Conservation (phyloP, 768 basidiomycete species). For the Asterophora parasitica region DNA sequence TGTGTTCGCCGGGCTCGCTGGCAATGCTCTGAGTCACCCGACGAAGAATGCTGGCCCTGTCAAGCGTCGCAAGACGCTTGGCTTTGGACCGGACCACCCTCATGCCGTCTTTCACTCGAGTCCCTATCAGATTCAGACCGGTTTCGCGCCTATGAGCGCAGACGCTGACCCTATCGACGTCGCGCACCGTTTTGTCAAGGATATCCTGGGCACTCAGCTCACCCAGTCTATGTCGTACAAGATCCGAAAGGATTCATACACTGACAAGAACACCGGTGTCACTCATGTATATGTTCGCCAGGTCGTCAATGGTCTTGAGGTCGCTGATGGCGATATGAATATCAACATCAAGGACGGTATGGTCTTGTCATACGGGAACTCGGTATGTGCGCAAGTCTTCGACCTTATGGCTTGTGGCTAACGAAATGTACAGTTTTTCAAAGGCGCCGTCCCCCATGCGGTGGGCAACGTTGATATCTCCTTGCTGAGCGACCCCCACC, state of each 20-base stretch:
- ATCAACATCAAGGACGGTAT: constrained; percentile 83
- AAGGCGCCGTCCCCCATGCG: constrained; percentile 47
- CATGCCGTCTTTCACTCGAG: constrained; percentile 63
- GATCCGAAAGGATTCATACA: constrained; percentile 82
- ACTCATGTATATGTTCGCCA: constrained; percentile 89
- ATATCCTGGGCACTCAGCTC: constrained; percentile 38
- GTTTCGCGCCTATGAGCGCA: constrained; percentile 32
- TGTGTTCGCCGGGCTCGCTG: constrained; percentile 55
- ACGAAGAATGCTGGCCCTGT: constrained; percentile 26
- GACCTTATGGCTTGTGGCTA: no score
- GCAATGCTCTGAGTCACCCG: constrained; percentile 46
- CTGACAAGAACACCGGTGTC: constrained; percentile 79
- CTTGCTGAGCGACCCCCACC: constrained; percentile 34
- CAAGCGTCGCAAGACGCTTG: constrained; percentile 73
- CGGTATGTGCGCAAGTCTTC: constrained; percentile 41
- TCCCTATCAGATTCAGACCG: constrained; percentile 41
- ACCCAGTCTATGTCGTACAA: constrained; percentile 39
- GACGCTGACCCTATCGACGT: constrained; percentile 52
- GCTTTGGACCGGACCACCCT: constrained; percentile 78
- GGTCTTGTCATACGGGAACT: constrained; percentile 84
- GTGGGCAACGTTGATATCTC: constrained; percentile 25
- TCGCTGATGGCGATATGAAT: constrained; percentile 89
- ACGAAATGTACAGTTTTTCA: constrained; percentile 56
- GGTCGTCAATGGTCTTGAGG: constrained; percentile 79
- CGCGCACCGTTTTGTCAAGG: constrained; percentile 56